A percentile compares a stretch with the other conserved stretches of the same genome.
Conservation (phyloP, 768 basidiomycete genomes). For the Antrodiella citrinella region DNA sequence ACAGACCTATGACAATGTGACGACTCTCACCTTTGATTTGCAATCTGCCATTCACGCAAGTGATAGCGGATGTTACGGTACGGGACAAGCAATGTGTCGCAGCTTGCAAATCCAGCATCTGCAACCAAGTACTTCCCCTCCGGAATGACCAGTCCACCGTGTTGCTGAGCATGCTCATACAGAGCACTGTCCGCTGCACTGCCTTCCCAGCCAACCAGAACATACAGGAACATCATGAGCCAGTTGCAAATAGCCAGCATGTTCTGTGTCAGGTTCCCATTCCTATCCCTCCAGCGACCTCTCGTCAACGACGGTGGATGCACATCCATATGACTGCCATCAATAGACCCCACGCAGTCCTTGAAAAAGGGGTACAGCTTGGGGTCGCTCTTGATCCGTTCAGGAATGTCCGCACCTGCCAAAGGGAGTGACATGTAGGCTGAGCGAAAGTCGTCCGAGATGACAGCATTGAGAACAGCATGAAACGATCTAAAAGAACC, state of each 20-base stretch:
- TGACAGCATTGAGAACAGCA: slow-evolving; percentile 19
- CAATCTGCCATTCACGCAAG: slow-evolving; percentile 22
- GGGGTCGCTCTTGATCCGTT: slow-evolving; percentile 24
- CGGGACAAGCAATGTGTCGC: slow-evolving; percentile 21
- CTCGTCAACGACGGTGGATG: neutral
- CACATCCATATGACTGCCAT: slow-evolving; percentile 25
- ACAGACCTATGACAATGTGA: neutral
- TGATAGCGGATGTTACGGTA: slow-evolving; percentile 26
- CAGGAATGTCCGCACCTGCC: slow-evolving; percentile 12
- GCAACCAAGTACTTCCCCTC: slow-evolving; percentile 23
- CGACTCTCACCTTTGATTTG: slow-evolving; percentile 4
- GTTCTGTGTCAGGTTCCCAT: slow-evolving; percentile 22
- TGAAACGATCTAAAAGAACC: slow-evolving; percentile 20
- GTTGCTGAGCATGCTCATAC: slow-evolving; percentile 19
- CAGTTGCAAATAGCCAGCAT: slow-evolving; percentile 20
- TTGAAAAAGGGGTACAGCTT: slow-evolving; percentile 28
- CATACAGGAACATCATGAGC: slow-evolving; percentile 20
- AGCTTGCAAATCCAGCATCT: slow-evolving; percentile 24
- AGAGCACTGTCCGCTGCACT: slow-evolving; percentile 21
- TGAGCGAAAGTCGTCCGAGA: slow-evolving; percentile 20
- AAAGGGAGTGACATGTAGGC: slow-evolving; percentile 14
- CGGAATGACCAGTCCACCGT: slow-evolving; percentile 21
- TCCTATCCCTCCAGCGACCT: slow-evolving; percentile 1
- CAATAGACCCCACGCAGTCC: slow-evolving; percentile 24
- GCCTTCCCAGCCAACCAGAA: slow-evolving; percentile 22